phyloP scores from a whole-genome alignment of 23 red algal genomes.

The Rhodosorus marinus region DNA sequence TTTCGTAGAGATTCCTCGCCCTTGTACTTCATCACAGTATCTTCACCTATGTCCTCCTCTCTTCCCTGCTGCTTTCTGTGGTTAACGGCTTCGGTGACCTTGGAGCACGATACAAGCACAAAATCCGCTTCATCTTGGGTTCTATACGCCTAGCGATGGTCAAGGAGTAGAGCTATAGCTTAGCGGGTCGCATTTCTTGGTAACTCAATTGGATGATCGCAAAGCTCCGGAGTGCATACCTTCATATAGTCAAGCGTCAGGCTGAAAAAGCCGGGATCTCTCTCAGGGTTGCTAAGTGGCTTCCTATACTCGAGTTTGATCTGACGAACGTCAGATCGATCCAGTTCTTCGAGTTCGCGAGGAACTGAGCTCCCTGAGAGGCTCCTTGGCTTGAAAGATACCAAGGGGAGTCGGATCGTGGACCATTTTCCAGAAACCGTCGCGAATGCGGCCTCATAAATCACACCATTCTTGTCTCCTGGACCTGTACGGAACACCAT shows the following conservation, averaged over 20 bases:
- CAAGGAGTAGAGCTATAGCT: too few relatives aligned
- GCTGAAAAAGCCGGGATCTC: slow-evolving; percentile 69
- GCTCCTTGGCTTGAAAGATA: slow-evolving; percentile 16
- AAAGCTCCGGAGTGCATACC: too few relatives aligned
- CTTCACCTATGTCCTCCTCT: not conserved
- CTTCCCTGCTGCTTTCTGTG: not conserved
- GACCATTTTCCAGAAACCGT: slow-evolving; percentile 65
- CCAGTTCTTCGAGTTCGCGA: slow-evolving; percentile 19
- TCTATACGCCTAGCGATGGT: slow-evolving; percentile 74
- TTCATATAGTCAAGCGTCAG: slow-evolving; percentile 91
- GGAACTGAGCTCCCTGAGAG: not conserved
- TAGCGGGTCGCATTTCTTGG: too few relatives aligned
- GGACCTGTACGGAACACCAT: slow-evolving; percentile 34
- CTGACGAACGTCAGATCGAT: slow-evolving; percentile 36
- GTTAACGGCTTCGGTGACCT: slow-evolving; percentile 15
- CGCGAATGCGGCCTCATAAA: slow-evolving; percentile 58
- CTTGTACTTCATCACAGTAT: slow-evolving; percentile 18
- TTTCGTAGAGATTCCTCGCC: slow-evolving; percentile 56
- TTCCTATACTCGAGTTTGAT: slow-evolving; percentile 68
- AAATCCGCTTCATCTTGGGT: slow-evolving; percentile 97
- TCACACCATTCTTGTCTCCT: slow-evolving; percentile 19
- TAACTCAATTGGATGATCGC: too few relatives aligned
- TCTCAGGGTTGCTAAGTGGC: slow-evolving; percentile 18
- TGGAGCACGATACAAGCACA: slow-evolving; percentile 65
- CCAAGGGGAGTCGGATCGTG: slow-evolving; percentile 67